Base-by-base conservation (phyloP, 2,329 filamentous ascomycete genomes). In the Didymella keratinophila region DNA sequence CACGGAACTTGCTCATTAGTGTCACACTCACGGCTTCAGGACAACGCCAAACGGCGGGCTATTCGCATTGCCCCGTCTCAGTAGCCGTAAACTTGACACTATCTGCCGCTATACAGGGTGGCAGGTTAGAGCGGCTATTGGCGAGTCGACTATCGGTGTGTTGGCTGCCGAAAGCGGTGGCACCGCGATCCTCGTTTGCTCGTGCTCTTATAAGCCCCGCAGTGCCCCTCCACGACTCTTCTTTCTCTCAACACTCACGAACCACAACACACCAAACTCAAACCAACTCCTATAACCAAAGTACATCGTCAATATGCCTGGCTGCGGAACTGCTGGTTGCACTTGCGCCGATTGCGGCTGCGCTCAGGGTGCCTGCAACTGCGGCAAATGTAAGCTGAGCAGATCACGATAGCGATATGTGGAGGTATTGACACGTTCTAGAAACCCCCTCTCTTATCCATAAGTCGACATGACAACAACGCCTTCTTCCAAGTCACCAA, bases 301-400 rank as follows among this genome's bases (percentile, higher is more conserved):
- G 4, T 7, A 25, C 3, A 41, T 46, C 37, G 50, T 65, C 64
- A 74, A 68, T 27, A 75, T 75, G 72, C 69, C 71, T 63, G 71
- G 70, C 69, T 75, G 72, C 62, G 71, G 71, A 71, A 71, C 68
- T 63, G 60, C 67, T 58, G 67, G 69, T 54, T 75, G 72, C 71
- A 68, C 66, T 58, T 75, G 72, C 68, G 70, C 69, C 67, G 67
- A 72, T 57, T 75, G 72, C 67, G 64, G 65, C 59, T 75, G 72
- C 66, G 66, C 71, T 37, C 58, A 60, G 51, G 72, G 72, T 52
- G 64, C 66, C 50, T 75, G 72, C 71, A 68, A 64, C 61, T 75
- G 72, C 72, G 56, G 56, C 52, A 60, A 60, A 60, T 60, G 56
- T 60, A 39, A 43, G 46, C 41, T n/a, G 21, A 4, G 12, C 28